phyloP scores from a whole-genome alignment of 306 rosid species.

The Hylodesmum podocarpum region DNA sequence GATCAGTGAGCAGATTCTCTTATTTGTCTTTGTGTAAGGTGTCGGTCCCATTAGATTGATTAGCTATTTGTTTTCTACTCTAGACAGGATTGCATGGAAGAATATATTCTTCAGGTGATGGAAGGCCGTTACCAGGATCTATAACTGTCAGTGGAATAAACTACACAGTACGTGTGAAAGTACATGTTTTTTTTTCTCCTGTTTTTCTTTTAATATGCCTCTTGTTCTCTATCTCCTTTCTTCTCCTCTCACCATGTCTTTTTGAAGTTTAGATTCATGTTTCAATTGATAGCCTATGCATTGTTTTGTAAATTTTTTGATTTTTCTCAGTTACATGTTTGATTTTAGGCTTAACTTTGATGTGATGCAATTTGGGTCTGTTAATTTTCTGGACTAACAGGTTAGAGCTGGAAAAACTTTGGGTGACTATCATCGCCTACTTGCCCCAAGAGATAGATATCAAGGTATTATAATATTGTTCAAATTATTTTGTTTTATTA shows the following conservation, averaged over 20 bases:
- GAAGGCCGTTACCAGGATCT: constrained; percentile 73
- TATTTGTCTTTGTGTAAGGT: not conserved
- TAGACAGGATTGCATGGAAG: constrained; percentile 93
- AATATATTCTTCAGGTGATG: constrained; percentile 71
- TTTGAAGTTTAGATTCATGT: not conserved
- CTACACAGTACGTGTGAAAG: constrained; percentile 52
- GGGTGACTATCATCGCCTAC: constrained; percentile 76
- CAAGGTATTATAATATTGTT: constrained; percentile 51
- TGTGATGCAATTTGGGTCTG: constrained; percentile 2
- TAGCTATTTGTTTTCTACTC: constrained; percentile 33
- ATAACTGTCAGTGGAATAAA: constrained; percentile 71
- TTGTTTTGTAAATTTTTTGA: not conserved
- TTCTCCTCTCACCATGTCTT: not conserved
- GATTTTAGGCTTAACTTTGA: constrained; percentile 30
- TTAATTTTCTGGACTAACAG: constrained; percentile 40
- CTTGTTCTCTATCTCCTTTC: not conserved
- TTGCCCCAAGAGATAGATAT: constrained; percentile 58
- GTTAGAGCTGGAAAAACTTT: constrained; percentile 53
- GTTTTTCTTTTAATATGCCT: not conserved
- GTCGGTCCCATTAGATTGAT: constrained; percentile 11
- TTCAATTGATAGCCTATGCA: not conserved
- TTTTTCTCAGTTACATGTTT: constrained; percentile 1
- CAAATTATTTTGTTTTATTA: not conserved
- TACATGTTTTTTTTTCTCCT: not conserved
- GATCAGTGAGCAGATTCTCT: not conserved